Evolutionary conservation across 2,329 filamentous ascomycete genomes (phyloP).

Genomic region (Stagonosporopsis chrysanthemi): DNA sequence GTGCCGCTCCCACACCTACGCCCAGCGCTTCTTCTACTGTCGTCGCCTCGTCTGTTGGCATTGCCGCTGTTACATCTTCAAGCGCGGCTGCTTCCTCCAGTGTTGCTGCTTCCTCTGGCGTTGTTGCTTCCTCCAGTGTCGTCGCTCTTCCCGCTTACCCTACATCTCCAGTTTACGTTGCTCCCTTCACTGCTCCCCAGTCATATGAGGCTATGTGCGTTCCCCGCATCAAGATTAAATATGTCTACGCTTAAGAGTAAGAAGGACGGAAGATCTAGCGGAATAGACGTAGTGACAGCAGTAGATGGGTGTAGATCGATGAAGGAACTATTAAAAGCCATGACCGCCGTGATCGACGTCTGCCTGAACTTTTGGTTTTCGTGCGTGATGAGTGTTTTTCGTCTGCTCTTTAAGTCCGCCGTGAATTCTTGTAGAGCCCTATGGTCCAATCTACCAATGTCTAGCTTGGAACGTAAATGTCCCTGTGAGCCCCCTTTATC

Average conservation of each 20-base stretch:
- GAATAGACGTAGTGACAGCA: conserved; percentile 29
- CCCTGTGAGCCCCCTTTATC: conserved; percentile 11
- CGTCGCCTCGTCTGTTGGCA: conserved; percentile 26
- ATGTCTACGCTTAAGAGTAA: conserved; percentile 31
- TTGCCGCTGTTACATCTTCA: conserved; percentile 22
- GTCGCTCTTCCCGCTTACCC: conserved; percentile 26
- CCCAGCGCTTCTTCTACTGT: conserved; percentile 28
- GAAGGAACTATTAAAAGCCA: conserved; percentile 25
- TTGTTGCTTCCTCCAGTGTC: conserved; percentile 1
- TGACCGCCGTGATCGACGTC: conserved; percentile 23
- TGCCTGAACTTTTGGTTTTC: conserved; percentile 26
- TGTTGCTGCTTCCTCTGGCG: conserved; percentile 4
- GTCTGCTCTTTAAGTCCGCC: conserved; percentile 26
- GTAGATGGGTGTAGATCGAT: conserved; percentile 28
- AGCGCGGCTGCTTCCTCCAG: conserved; percentile 19
- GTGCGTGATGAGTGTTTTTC: conserved; percentile 28
- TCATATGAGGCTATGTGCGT: conserved; percentile 26
- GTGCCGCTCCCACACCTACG: conserved; percentile 30
- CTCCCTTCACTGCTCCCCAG: conserved; percentile 29
- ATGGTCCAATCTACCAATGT: conserved; percentile 10
- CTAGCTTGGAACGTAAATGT: conserved; percentile 17
- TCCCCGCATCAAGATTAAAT: conserved; percentile 26
- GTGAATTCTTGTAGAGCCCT: conserved; percentile 22
- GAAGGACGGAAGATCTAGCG: conserved; percentile 27
- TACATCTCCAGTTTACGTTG: conserved; percentile 31